These are phyloP conservation scores for Cercospora sojina DNA, from an alignment of 2,329 filamentous ascomycete genomes.

Conservation along the genomic window DNA sequence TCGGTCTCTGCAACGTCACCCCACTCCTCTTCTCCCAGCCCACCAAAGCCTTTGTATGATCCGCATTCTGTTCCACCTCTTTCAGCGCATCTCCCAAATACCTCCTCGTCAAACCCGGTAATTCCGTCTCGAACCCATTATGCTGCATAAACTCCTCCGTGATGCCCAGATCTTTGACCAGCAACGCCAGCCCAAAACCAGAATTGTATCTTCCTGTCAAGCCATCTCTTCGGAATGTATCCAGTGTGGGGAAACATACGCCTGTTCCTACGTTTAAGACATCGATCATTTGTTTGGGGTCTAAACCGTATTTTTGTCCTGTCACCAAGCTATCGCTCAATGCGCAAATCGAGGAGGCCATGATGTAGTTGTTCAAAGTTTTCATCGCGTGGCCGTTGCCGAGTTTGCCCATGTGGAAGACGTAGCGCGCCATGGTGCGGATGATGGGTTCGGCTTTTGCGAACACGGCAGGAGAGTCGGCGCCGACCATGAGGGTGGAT, in stretches of 20 bases:
- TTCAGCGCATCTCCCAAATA: constrained; percentile 38
- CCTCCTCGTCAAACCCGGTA: constrained; percentile 34
- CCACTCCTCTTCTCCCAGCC: constrained; percentile 41
- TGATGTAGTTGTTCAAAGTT: constrained; percentile 42
- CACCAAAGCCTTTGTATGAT: constrained; percentile 39
- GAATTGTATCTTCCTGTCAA: constrained; percentile 35
- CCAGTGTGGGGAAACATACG: constrained; percentile 41
- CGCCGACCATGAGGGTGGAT: constrained; percentile 41
- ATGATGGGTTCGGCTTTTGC: constrained; percentile 39
- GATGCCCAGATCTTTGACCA: constrained; percentile 41
- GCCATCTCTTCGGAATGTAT: constrained; percentile 32
- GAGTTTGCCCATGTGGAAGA: constrained; percentile 40
- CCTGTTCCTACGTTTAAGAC: constrained; percentile 46
- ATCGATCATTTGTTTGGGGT: constrained; percentile 44
- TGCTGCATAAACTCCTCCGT: constrained; percentile 40
- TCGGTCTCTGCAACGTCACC: constrained; percentile 36
- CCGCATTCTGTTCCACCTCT: constrained; percentile 35
- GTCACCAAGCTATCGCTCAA: constrained; percentile 36
- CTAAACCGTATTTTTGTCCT: constrained; percentile 40
- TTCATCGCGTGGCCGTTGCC: constrained; percentile 42
- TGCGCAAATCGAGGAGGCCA: constrained; percentile 38
- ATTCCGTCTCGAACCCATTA: constrained; percentile 36
- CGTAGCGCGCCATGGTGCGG: constrained; percentile 38
- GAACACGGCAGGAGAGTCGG: constrained; percentile 30
- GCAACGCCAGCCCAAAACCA: constrained; percentile 39